These are phyloP conservation scores for Echium plantagineum DNA, from an alignment of 257 asterid species.

Conservation along the genomic window DNA sequence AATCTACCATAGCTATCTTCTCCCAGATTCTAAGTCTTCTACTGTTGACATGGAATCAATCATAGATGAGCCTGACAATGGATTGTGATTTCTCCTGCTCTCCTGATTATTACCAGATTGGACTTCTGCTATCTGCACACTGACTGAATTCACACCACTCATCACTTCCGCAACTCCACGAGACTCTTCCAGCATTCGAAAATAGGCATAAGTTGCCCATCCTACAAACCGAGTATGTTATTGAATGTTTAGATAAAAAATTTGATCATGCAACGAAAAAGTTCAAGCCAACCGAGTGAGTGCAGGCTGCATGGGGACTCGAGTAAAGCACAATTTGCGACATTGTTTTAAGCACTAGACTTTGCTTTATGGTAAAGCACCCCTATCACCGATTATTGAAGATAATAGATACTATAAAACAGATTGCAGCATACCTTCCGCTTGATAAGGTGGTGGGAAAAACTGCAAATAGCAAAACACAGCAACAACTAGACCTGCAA, in stretches of 20 bases:
- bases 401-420: not conserved
- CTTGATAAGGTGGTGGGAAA: conserved; percentile 76
- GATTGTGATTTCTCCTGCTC: conserved; percentile 17
- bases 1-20: conserved; percentile 15
- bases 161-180: conserved; percentile 3
- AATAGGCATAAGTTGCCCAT: conserved; percentile 52
- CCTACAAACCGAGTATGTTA: too few relatives aligned
- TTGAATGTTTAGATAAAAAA: too few relatives aligned
- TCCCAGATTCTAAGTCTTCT: conserved; percentile 57
- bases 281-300: not conserved
- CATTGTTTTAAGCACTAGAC: too few relatives aligned
- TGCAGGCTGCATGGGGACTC: too few relatives aligned
- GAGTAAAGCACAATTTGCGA: too few relatives aligned
- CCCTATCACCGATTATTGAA: too few relatives aligned
- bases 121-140: conserved; percentile 9
- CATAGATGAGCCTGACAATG: conserved; percentile 9
- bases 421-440: conserved; percentile 30
- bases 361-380: not conserved
- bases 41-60: conserved; percentile 15
- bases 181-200: conserved; percentile 40
- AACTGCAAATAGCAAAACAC: conserved; percentile 75
- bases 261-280: not conserved
- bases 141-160: conserved; percentile 7
- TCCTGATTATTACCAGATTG: conserved; percentile 29
- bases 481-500: conserved; percentile 54